These are phyloP conservation scores for Alternaria ventricosa DNA, from an alignment of 2,329 filamentous ascomycete species.

Conservation along the genomic window DNA sequence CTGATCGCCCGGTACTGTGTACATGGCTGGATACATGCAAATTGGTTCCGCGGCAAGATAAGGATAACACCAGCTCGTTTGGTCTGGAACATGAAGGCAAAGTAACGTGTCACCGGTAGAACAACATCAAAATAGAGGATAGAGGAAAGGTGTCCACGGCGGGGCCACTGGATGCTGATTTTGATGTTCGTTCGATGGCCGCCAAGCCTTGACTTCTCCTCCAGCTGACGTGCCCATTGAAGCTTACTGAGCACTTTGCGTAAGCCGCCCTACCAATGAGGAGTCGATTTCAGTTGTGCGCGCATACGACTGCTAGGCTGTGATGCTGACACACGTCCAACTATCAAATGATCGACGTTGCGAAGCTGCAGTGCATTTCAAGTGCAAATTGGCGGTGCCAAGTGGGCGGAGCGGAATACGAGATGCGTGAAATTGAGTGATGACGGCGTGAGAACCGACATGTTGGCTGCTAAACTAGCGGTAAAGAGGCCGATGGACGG, in stretches of 20 bases:
- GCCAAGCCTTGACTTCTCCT: constrained; percentile 15
- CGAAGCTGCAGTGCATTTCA: background rate
- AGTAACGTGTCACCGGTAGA: constrained; percentile 1
- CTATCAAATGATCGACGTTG: background rate
- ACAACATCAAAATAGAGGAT: constrained; percentile 1
- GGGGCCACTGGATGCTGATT: constrained; percentile 17
- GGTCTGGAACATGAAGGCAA: constrained; percentile 1
- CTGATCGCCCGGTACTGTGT: background rate
- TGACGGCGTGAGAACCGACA: background rate
- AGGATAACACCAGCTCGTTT: background rate
- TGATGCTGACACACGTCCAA: constrained; percentile 10
- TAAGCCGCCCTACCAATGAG: constrained; percentile 13
- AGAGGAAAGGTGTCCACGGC: background rate
- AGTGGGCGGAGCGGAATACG: constrained; percentile 3
- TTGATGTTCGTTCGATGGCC: background rate
- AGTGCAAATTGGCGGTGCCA: background rate
- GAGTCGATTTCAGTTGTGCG: background rate
- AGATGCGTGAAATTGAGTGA: background rate
- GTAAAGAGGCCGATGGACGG: background rate
- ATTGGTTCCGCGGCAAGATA: background rate
- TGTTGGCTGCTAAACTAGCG: background rate
- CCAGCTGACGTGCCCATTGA: constrained; percentile 18
- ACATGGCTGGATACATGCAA: constrained; percentile 3
- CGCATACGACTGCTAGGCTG: constrained; percentile 2
- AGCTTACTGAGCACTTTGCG: constrained; percentile 26